Base-by-base conservation (phyloP, 345 rosid species). In the Lagerstroemia speciosa region DNA sequence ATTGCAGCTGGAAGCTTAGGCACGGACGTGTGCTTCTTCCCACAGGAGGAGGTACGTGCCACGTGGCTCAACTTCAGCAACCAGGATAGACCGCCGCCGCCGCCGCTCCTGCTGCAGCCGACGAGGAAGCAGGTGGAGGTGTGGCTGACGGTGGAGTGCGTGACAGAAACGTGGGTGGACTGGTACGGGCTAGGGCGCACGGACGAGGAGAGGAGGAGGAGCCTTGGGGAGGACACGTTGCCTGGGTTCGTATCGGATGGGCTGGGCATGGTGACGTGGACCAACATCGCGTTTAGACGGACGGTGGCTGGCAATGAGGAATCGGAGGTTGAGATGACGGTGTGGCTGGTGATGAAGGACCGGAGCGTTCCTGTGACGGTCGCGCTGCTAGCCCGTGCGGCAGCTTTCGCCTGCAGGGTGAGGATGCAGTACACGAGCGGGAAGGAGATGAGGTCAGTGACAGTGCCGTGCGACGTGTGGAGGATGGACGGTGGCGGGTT, bases 381-480 rank as follows among this genome's bases (percentile, higher is more conserved):
- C 8, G 38, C 38, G 8, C 8, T 36, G 38, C 38, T 36, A 36
- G 38, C 38, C 8, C 38, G 5, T 3, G 38, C 38, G 38, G 90
- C 93, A 31, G 38, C 3, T 36, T 88, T 88, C 75, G 81, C 91
- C 67, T 92, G 93, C 76, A 84, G 87, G 82, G 87, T 83, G 46
- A 85, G 83, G 77, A 75, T 89, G 76, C 92, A 84, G 71, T 82
- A 79, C 86, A 80, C 77, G 69, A 67, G 81, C 63, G 86, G 82
- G 62, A 86, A 78, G 41, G 89, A 80, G 63, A 82, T 65, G 66
- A 80, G 80, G 50, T 83, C 93, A 0, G 66, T 86, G 8, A 88
- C 84, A 53, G 77, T 87, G 73, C 98, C 97, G 2, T 90, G 98
- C 67, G 98, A 92, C 61, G 91, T 78, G 57, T 92, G 97, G 97